Evolutionary conservation across 306 rosid genomes (phyloP).

Genomic region (Medicago lupulina): DNA sequence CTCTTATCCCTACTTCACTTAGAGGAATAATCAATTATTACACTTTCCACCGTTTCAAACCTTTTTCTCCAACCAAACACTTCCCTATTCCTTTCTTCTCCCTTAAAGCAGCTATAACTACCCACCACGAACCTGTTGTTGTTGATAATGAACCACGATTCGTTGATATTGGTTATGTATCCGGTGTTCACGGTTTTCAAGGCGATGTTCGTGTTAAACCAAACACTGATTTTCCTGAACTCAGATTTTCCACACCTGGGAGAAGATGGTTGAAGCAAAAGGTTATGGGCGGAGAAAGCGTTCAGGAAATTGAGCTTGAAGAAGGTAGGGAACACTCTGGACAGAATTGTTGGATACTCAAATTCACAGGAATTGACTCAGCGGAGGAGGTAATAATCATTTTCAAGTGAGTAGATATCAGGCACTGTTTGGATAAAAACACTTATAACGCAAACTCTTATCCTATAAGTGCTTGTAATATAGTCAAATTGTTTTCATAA

Average conservation of each 20-base stretch:
- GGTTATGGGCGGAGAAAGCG: conserved; percentile 56
- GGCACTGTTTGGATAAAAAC: background rate
- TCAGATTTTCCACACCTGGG: conserved; percentile 86
- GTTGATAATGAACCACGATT: conserved; percentile 51
- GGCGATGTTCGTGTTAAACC: conserved; percentile 85
- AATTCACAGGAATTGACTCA: conserved; percentile 68
- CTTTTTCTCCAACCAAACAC: conserved; percentile 42
- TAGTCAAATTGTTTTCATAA: background rate
- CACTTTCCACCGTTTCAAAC: conserved; percentile 33
- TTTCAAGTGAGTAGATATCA: background rate
- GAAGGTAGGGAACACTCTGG: conserved; percentile 92
- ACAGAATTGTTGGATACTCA: conserved; percentile 83
- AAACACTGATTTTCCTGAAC: conserved; percentile 80
- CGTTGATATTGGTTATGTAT: conserved; percentile 74
- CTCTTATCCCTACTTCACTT: conserved; percentile 13
- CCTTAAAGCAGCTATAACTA: conserved; percentile 46
- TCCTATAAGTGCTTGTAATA: no score
- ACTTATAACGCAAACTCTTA: background rate
- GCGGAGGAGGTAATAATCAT: conserved; percentile 63
- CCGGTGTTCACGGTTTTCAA: conserved; percentile 77
- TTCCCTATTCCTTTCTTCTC: conserved; percentile 43
- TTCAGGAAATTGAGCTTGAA: conserved; percentile 74
- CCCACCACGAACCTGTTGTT: conserved; percentile 51
- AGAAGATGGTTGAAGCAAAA: conserved; percentile 83
- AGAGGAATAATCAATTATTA: conserved; percentile 29